Percentiles rank a stretch among this genome's conserved stretches.
These are phyloP conservation scores for Xylaria bambusicola DNA, from an alignment of 495 filamentous ascomycete genomes.

Conservation along the genomic window DNA sequence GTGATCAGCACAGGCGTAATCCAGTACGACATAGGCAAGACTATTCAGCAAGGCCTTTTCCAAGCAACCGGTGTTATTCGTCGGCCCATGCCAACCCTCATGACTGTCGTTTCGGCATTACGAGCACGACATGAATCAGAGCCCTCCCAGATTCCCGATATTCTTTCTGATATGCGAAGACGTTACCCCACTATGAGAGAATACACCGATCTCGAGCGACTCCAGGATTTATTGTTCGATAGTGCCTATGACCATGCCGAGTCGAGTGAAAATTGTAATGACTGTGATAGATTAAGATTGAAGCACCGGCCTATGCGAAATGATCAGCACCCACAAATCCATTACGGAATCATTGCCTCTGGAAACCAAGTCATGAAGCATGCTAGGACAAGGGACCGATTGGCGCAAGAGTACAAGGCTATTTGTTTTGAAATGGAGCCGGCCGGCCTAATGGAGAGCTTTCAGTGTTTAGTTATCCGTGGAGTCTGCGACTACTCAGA, in stretches of 20 bases:
- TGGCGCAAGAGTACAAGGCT: slow-evolving; percentile 20
- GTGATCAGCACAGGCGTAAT: slow-evolving; percentile 50
- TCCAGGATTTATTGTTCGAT: slow-evolving; percentile 3
- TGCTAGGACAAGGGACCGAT: slow-evolving; percentile 7
- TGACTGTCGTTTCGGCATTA: slow-evolving; percentile 1
- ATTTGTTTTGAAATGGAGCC: slow-evolving; percentile 42
- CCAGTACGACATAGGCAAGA: slow-evolving; percentile 48
- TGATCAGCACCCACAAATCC: background rate
- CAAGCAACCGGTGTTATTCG: slow-evolving; percentile 33
- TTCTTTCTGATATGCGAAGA: background rate
- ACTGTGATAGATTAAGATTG: background rate
- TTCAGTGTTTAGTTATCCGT: slow-evolving; percentile 34
- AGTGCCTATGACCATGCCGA: background rate
- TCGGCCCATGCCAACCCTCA: background rate
- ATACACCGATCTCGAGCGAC: background rate
- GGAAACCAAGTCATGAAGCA: slow-evolving; percentile 27
- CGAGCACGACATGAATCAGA: background rate
- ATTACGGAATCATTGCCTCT: slow-evolving; percentile 24
- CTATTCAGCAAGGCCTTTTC: slow-evolving; percentile 29
- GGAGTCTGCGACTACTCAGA: slow-evolving; percentile 42
- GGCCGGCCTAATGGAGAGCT: slow-evolving; percentile 29
- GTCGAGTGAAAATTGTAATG: background rate
- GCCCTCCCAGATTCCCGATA: slow-evolving; percentile 13
- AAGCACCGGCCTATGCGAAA: background rate
- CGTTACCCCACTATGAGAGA: background rate